Evolutionary conservation across 306 rosid species (phyloP), one percentile per base, ranked within the genome.

Genomic region (Cicer cuneatum): DNA sequence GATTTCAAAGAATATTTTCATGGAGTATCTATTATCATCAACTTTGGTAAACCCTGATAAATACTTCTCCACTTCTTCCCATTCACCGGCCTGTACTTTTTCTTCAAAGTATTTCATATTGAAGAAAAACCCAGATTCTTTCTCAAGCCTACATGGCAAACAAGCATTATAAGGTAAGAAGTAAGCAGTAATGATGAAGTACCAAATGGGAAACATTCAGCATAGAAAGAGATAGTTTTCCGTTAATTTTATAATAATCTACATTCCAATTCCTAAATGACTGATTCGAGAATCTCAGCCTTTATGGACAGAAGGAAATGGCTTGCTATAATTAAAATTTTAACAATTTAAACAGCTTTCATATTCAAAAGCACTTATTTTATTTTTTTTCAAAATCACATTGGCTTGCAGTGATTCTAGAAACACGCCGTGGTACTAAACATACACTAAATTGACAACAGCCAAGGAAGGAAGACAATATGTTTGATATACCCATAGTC

Each of bases 11-110:
- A 93, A 89, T 76, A 90, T 86, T 86, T 93, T 92, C 91, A 90
- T 86, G 6, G 98, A 92, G 85, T 90, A 87, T 89, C 95, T 82
- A 85, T 92, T 92, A 79, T 92, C 96, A 77, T 90, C 94, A 18
- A 87, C 90, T 89, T 89, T 92, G 38, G 98, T 90, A 79, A 83
- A 92, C 65, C 98, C 98, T 14, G 91, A 56, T 40, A 92, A 82
- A 76, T 92, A 92, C 89, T 87, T 89, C 79, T 93, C 98, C 39
- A 89, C 91, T 83, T 93, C 98, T 7, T 93, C 96, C 98, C 98
- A 93, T 71, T 87, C 95, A 78, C 98, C 98, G 6, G 86, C 89
- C 84, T 77, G 92, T 82, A 93, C 89, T 85, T 86, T 89, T 56
- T 90, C 98, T 77, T 90, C 98, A 56, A 93, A 93, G 87, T 93